Conservation (phyloP, 2,329 filamentous ascomycete species). For the Claviceps monticola region DNA sequence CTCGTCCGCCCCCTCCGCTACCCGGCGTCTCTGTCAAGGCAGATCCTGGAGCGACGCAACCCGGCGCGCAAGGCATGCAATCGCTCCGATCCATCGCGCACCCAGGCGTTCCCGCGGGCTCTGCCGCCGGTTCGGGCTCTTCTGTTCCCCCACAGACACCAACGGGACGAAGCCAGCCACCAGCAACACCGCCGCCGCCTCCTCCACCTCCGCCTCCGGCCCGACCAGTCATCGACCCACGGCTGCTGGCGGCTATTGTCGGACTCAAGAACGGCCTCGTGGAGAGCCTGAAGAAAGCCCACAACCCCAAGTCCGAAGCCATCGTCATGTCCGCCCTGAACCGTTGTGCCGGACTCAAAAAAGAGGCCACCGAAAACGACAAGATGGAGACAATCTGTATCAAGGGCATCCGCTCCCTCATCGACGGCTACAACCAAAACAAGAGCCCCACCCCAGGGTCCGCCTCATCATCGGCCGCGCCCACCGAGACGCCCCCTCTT, state of each 20-base stretch:
- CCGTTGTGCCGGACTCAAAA: slow-evolving; percentile 34
- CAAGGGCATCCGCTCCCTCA: slow-evolving; percentile 27
- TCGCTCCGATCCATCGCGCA: slow-evolving; percentile 4
- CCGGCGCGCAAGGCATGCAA: slow-evolving; percentile 8
- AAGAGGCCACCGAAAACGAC: slow-evolving; percentile 28
- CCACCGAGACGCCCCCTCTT: slow-evolving; percentile 15
- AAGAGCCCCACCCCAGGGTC: slow-evolving; percentile 19
- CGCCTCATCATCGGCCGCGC: not conserved
- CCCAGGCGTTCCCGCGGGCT: not conserved
- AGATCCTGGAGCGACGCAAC: slow-evolving; percentile 14
- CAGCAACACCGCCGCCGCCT: slow-evolving; percentile 12
- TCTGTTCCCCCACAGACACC: slow-evolving; percentile 7
- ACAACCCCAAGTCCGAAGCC: slow-evolving; percentile 28
- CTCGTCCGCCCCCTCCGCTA: slow-evolving; percentile 19
- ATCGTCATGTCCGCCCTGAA: slow-evolving; percentile 40
- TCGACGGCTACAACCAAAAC: slow-evolving; percentile 25
- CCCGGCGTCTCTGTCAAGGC: slow-evolving; percentile 15
- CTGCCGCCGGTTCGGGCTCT: slow-evolving; percentile 1
- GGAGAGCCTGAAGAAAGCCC: slow-evolving; percentile 29
- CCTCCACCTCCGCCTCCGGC: slow-evolving; percentile 9
- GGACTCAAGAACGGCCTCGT: slow-evolving; percentile 33
- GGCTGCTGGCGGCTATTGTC: slow-evolving; percentile 27
- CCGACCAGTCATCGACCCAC: slow-evolving; percentile 29
- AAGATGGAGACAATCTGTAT: slow-evolving; percentile 34
- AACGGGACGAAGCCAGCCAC: slow-evolving; percentile 11